Percentiles rank a stretch among this genome's conserved stretches.
phyloP scores from a whole-genome alignment of 305 asterid species.

The Fraxinus sp. region DNA sequence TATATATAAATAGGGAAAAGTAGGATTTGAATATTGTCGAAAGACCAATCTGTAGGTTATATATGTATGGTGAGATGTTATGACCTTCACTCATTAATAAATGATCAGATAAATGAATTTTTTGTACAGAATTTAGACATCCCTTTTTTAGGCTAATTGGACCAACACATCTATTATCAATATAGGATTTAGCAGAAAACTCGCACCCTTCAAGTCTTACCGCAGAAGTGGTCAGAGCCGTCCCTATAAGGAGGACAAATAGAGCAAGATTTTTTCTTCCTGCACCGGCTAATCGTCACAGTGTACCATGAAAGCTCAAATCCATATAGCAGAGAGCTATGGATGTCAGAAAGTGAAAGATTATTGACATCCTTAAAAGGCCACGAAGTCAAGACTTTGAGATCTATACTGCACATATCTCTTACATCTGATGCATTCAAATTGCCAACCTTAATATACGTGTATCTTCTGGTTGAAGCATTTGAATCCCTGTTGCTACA shows the following conservation, averaged over 20 bases:
- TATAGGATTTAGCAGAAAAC: neutral
- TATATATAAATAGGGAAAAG: neutral
- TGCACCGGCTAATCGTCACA: neutral
- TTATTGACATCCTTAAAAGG: constrained; percentile 10
- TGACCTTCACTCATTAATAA: too few species aligned
- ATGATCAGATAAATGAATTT: too few species aligned
- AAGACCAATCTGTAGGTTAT: too few species aligned
- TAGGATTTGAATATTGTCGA: neutral
- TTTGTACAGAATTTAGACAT: too few species aligned
- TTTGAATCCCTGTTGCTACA: neutral
- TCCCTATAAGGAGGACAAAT: too few species aligned
- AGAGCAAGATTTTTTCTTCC: rapidly evolving
- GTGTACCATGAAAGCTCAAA: constrained; percentile 12
- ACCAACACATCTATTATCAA: too few species aligned
- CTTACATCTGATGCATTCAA: constrained; percentile 10
- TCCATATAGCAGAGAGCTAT: constrained; percentile 28
- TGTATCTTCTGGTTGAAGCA: neutral
- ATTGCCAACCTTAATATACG: constrained; percentile 24
- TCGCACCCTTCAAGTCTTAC: neutral
- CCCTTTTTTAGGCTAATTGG: neutral
- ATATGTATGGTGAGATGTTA: neutral
- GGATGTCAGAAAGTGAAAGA: constrained; percentile 21
- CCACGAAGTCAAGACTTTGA: constrained; percentile 20
- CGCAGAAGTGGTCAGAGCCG: neutral
- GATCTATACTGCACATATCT: constrained; percentile 20